Evolutionary conservation across 2,329 filamentous ascomycete genomes (phyloP), one percentile per base, ranked within the genome.

Genomic region (Beauveria sp.): DNA sequence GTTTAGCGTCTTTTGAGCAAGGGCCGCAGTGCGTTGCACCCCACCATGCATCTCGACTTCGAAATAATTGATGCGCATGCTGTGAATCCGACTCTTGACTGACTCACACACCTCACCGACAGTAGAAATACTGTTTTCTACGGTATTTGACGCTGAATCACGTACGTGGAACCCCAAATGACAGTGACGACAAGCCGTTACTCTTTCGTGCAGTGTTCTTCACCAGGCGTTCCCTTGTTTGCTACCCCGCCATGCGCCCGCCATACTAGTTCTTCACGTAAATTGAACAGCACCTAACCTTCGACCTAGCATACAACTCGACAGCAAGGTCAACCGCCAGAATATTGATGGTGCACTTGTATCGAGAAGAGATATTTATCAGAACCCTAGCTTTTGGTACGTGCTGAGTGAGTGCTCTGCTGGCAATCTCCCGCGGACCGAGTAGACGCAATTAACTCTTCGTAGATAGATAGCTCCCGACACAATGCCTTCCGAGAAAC

Each of bases 401-500:
- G 40, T 30, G 8, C 10, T 47, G n/a, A 5, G 12, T 37, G 2
- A 37, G 22, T 10, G 5, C n/a, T 24, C 47, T 52, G 18, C 24
- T 24, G 28, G 10, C 44, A 48, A 40, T 41, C n/a, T 22, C 18
- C 6, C 12, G 34, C 20, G 16, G 53, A 34, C 26, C 47, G 34
- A 34, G 47, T 43, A 37, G 22, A 26, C 9, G 28, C n/a, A 40
- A n/a, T 22, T 50, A 43, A 58, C 55, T 43, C 20, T 26, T 3
- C n/a, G 6, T 24, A 26, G 5, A 24, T n/a, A 53, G 57, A 47
- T 9, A 37, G 5, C 22, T 46, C 40, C 40, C 28, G n/a, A 22
- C 69, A 81, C 71, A 46, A 89, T 89, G 86, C 76, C 83, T 61
- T 75, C 81, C 43, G 71, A 77, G 67, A 69, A 71, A 56, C 72